Base-by-base conservation (phyloP, 2,329 filamentous ascomycete genomes). In the Coniella vitis region DNA sequence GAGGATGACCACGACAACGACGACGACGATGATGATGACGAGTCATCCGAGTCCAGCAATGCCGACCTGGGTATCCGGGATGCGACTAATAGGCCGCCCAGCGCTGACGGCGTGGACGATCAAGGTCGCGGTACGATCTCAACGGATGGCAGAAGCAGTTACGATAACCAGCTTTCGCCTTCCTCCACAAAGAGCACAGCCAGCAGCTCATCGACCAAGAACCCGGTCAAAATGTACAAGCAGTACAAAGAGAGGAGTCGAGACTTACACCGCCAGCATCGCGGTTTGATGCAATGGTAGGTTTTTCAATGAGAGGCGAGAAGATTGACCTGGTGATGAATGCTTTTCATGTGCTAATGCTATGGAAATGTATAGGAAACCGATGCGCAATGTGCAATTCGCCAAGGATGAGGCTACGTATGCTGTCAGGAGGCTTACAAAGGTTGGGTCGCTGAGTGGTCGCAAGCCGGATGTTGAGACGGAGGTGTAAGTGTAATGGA, bases 241-340 rank as follows among this genome's bases (percentile, higher is more conserved):
- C 76, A 84, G 19, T 81, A 85, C 63, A 82, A 81, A 58, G 73
- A 74, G 49, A 76, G 81, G 54, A 88, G 84, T 61, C 81, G 85
- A 54, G 82, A 86, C 39, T 74, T 96, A 63, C 85, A 90, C 63
- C 79, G 90, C 1, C 89, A 90, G 68, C 90, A 96, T 58, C 77
- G 90, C 10, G 91, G 91, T 0, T 60, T 95, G 62, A 95, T 96
- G 88, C 91, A 97, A 65, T 97, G 90, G 90, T 67, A 49, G 55
- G 64, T 46, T 4, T 3, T 13, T 19, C 10, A 3, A 17, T 20
- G n/a, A 22, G 38, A 16, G 14, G n/a, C 37, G 4, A 19, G 14
- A 7, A 14, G 14, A 9, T 21, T 47, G 13, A 48, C 29, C 25
- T 25, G 20, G 45, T 25, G 43, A 22, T n/a, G n/a, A n/a, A n/a